Percentiles rank a stretch among this genome's conserved stretches.
phyloP scores from a whole-genome alignment of 177 flowering plant species.

The Vitis hybrid region DNA sequence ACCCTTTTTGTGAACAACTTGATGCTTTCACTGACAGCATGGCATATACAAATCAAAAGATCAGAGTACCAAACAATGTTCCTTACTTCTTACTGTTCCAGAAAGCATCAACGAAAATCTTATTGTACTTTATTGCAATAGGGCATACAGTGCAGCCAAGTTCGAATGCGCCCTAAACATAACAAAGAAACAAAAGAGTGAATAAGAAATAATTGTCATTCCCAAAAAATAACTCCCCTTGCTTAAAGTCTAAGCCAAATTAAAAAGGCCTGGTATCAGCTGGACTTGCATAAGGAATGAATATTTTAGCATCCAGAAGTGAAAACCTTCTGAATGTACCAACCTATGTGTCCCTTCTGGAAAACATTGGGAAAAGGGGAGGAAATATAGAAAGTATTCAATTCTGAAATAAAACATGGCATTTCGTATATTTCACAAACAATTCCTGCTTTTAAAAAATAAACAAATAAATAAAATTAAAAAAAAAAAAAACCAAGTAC shows the following conservation, averaged over 20 bases:
- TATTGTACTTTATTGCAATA: slow-evolving; percentile 94
- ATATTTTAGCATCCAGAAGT: no score
- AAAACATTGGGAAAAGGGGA: not conserved
- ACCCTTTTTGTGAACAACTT: no score
- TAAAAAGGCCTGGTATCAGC: not conserved
- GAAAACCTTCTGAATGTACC: no score
- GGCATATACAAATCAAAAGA: no score
- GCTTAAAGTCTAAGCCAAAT: not conserved
- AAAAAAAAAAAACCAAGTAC: slow-evolving; percentile 29
- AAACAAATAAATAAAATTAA: not conserved
- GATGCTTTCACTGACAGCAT: no score
- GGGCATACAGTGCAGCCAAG: slow-evolving; percentile 97
- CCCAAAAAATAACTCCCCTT: not conserved
- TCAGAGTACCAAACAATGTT: not conserved
- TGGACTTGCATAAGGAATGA: no score
- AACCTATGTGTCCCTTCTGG: not conserved
- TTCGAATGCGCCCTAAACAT: slow-evolving; percentile 89
- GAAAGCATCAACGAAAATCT: slow-evolving; percentile 97
- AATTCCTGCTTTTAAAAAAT: not conserved
- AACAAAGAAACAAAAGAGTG: slow-evolving; percentile 10
- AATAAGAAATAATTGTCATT: not conserved
- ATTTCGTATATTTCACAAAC: not conserved
- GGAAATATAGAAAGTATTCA: not conserved
- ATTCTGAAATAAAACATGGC: not conserved
- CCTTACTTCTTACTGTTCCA: slow-evolving; percentile 98